Percentiles rank a stretch among this genome's conserved stretches.
Evolutionary conservation across 2,329 filamentous ascomycete species (phyloP).

Genomic region (Verticillium longisporum): DNA sequence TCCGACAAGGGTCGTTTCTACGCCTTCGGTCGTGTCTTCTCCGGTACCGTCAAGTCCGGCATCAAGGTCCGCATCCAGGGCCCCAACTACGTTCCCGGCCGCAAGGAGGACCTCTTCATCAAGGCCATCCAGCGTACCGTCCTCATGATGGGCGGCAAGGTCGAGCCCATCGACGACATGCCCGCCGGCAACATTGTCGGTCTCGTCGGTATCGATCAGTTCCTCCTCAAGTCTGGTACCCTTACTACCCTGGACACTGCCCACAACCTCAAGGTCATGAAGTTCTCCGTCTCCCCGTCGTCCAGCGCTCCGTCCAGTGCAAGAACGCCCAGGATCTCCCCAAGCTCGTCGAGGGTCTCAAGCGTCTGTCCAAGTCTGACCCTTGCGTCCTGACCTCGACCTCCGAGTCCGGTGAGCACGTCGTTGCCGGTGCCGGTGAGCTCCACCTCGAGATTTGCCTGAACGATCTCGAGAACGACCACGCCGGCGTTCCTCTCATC

Average conservation of each 20-base stretch:
- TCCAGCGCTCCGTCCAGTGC: conserved; percentile 97
- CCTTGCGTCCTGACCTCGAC: conserved; percentile 93
- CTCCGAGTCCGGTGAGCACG: conserved; percentile 91
- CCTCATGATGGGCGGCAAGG: conserved; percentile 99
- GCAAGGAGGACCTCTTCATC: conserved; percentile 98
- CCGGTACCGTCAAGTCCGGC: conserved; percentile 95
- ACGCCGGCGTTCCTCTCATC: conserved; percentile 95
- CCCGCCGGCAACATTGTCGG: conserved; percentile 99
- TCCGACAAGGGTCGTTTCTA: conserved; percentile 99
- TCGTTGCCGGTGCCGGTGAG: conserved; percentile 98
- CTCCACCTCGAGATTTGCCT: conserved; percentile 99
- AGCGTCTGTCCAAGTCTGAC: conserved; percentile 99
- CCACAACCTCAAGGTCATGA: conserved; percentile 99
- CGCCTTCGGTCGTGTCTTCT: conserved; percentile 99
- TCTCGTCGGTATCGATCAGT: conserved; percentile 99
- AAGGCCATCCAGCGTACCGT: conserved; percentile 99
- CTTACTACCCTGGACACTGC: conserved; percentile 94
- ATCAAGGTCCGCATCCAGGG: conserved; percentile 99
- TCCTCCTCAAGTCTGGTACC: conserved; percentile 99
- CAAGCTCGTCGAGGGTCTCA: conserved; percentile 99
- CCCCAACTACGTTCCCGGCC: conserved; percentile 95
- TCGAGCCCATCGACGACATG: conserved; percentile 98
- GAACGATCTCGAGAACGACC: conserved; percentile 99
- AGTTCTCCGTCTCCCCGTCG: conserved; percentile 99
- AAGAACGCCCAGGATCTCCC: conserved; percentile 99